Evolutionary conservation across 2,329 filamentous ascomycete species (phyloP).

Genomic region (Colletotrichum cordylinicola): DNA sequence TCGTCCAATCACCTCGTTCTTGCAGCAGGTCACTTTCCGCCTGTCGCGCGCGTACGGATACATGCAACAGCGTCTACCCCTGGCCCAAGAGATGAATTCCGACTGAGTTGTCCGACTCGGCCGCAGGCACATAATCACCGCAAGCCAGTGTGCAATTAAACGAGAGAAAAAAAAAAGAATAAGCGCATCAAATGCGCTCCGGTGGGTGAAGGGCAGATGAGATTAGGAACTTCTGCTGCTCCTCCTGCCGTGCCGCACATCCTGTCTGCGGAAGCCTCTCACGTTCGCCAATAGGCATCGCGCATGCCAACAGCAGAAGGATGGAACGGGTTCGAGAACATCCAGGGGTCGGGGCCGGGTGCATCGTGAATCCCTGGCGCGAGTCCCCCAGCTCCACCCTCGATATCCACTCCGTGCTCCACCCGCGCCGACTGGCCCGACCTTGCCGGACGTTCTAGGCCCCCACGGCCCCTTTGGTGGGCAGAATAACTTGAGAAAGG

Average conservation of each 20-base stretch:
- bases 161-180: not conserved
- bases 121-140: not conserved
- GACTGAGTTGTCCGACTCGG: not conserved
- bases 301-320: not conserved
- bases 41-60: not conserved
- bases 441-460: not conserved
- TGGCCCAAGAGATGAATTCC: not conserved
- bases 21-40: not conserved
- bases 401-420: not conserved
- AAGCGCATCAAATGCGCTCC: not conserved
- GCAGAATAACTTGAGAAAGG: not conserved
- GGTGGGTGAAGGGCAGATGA: not conserved
- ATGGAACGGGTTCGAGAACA: not conserved
- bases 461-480: not conserved
- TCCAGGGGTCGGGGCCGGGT: not conserved
- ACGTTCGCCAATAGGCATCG: not conserved
- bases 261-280: not conserved
- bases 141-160: not conserved
- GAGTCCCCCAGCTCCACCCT: not conserved
- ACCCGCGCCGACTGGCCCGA: not conserved
- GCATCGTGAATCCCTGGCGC: not conserved
- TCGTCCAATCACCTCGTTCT: not conserved
- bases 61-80: not conserved
- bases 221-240: not conserved
- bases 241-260: not conserved